phyloP scores from a whole-genome alignment of 169 alveolate species.

The Miamiensis avidus region DNA sequence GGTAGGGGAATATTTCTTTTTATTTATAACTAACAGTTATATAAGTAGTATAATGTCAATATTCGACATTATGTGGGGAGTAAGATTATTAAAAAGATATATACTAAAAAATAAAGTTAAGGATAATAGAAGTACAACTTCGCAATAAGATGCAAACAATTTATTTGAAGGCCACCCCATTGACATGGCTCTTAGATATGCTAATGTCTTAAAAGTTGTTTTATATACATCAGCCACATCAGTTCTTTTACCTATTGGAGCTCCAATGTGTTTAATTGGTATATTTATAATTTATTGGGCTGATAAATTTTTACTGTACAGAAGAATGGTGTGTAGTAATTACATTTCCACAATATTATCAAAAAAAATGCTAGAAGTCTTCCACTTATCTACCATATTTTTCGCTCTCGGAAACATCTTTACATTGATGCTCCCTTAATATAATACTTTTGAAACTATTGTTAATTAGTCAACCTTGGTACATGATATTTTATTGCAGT shows the following conservation, averaged over 20 bases:
- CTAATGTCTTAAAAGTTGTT: constrained; percentile 49
- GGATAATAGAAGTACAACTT: constrained; percentile 21
- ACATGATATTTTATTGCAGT: no score
- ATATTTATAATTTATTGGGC: constrained; percentile 56
- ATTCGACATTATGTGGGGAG: constrained; percentile 33
- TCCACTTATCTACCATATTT: constrained; percentile 37
- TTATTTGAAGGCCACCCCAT: constrained; percentile 57
- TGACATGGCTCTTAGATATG: constrained; percentile 64
- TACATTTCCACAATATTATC: constrained; percentile 49
- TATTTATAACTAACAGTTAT: constrained; percentile 29
- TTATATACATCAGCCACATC: constrained; percentile 42
- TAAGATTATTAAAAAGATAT: constrained; percentile 11
- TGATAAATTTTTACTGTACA: constrained; percentile 44
- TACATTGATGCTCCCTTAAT: constrained; percentile 4
- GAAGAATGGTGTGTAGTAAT: constrained; percentile 52
- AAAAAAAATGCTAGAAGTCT: constrained; percentile 37
- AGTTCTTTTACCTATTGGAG: constrained; percentile 51
- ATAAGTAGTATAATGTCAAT: constrained; percentile 8
- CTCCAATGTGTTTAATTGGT: constrained; percentile 50
- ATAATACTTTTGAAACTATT: background rate
- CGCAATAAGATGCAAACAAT: constrained; percentile 33
- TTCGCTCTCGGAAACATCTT: constrained; percentile 33
- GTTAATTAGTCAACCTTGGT: background rate
- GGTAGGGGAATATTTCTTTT: constrained; percentile 28
- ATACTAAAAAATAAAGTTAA: constrained; percentile 9